Evolutionary conservation across 2,329 filamentous ascomycete species (phyloP), one percentile per base, ranked within the genome.

Genomic region (Trichoderma polysporum): DNA sequence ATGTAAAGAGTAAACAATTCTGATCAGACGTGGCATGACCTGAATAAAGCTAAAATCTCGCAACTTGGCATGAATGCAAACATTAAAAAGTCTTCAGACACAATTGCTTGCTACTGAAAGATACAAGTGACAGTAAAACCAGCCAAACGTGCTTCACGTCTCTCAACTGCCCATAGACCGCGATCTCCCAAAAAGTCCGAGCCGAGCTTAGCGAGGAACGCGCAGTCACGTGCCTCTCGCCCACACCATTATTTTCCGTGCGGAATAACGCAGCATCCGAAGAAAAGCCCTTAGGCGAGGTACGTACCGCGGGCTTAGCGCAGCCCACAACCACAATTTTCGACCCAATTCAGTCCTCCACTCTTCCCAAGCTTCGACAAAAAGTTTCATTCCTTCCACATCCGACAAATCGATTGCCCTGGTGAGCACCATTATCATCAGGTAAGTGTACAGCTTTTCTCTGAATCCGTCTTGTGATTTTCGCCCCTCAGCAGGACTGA

Each of bases 391-490:
- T 76, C 71, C 71, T 77, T 74, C 72, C 74, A 78, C 74, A 78
- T 74, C 74, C 76, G 77, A 72, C 79, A 78, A 80, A 74, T 76
- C 79, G 80, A 83, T 82, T 82, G 79, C 79, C 75, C 80, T 81
- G 81, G 80, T 83, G 80, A 82, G 72, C 78, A 75, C 74, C 74
- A 74, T 71, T 77, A 76, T 79, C 81, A 83, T 81, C 81, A 83
- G 81, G 81, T 83, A 71, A 82, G 81, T 81, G 74, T 39, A 15
- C 50, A 47, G 41, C 15, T 35, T 37, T 9, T 5, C 41, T 22
- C 22, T 45, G n/a, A 45, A 5, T 25, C 27, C 39, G 53, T 45
- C 17, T 45, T 27, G 45, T 15, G 59, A 39, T 37, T 10, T 33
- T 63, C 27, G 25, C 41, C 19, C 8, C 22, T 52, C 58, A 59